These are phyloP conservation scores for Colletotrichum sp. DNA, from an alignment of 2,329 filamentous ascomycete genomes.

Conservation along the genomic window DNA sequence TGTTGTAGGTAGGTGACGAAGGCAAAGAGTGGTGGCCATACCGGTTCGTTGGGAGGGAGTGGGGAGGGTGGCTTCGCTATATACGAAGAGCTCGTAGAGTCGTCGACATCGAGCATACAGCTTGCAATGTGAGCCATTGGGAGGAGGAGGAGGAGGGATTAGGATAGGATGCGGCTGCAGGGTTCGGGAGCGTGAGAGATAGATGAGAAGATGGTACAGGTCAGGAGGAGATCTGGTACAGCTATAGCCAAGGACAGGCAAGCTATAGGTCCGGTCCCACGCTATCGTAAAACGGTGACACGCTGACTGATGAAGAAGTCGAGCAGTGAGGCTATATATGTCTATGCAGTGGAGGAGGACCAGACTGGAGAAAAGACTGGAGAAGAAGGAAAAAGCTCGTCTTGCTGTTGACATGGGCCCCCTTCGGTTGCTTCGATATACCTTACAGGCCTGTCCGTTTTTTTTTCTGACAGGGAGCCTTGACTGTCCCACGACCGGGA, in stretches of 20 bases:
- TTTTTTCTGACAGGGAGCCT: constrained; percentile 20
- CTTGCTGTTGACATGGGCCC: constrained; percentile 12
- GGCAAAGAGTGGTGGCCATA: constrained; percentile 34
- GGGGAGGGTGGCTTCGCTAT: constrained; percentile 57
- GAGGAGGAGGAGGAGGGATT: constrained; percentile 2
- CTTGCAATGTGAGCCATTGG: constrained; percentile 68
- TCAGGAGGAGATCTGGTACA: constrained; percentile 21
- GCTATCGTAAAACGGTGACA: constrained; percentile 15
- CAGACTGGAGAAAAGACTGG: constrained; percentile 10
- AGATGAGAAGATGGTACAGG: constrained; percentile 12
- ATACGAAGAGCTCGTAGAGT: constrained; percentile 44
- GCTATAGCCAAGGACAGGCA: constrained; percentile 22
- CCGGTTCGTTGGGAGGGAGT: constrained; percentile 48
- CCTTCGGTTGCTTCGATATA: constrained; percentile 12
- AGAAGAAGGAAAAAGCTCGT: constrained; percentile 18
- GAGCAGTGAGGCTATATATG: constrained; percentile 26
- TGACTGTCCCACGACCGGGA: constrained; percentile 14
- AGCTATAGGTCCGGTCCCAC: constrained; percentile 19
- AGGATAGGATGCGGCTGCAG: constrained; percentile 6
- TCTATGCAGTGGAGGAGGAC: constrained; percentile 17
- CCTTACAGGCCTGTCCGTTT: constrained; percentile 15
- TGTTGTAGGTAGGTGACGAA: neutral
- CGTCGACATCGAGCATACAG: constrained; percentile 58
- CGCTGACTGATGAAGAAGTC: constrained; percentile 11
- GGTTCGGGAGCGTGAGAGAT: constrained; percentile 15